phyloP scores from a whole-genome alignment of 495 filamentous ascomycete genomes.

The Hypoxylon fragiforme region DNA sequence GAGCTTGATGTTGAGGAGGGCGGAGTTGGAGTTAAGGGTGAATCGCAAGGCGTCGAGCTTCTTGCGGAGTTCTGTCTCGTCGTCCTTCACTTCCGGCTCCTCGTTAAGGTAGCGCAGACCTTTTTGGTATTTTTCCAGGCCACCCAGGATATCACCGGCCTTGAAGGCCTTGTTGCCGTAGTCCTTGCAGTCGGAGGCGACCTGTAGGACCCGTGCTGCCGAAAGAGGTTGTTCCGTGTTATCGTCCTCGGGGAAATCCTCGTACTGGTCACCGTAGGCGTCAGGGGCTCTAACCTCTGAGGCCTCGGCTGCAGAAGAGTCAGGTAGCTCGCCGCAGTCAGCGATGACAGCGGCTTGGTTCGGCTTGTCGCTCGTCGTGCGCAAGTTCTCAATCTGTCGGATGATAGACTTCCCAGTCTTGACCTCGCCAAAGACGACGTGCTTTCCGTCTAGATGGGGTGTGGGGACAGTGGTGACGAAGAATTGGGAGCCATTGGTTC shows the following conservation, averaged over 20 bases:
- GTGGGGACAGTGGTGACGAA: constrained; percentile 95
- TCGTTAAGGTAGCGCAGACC: constrained; percentile 93
- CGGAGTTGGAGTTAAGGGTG: constrained; percentile 74
- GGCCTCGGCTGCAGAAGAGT: constrained; percentile 65
- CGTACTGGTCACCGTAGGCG: constrained; percentile 85
- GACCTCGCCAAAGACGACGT: constrained; percentile 98
- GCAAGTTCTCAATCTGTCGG: constrained; percentile 84
- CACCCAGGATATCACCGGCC: constrained; percentile 65
- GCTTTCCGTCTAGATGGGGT: constrained; percentile 92
- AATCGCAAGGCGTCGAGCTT: constrained; percentile 76
- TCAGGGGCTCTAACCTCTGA: constrained; percentile 69
- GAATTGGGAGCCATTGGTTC: constrained; percentile 97
- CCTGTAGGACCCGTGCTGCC: constrained; percentile 68
- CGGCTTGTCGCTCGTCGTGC: constrained; percentile 84
- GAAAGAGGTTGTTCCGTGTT: constrained; percentile 56
- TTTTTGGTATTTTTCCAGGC: constrained; percentile 95
- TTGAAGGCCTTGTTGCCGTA: constrained; percentile 95
- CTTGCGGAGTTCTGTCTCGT: constrained; percentile 65
- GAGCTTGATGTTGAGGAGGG: constrained; percentile 81
- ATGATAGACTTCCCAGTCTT: constrained; percentile 88
- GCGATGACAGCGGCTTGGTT: constrained; percentile 67
- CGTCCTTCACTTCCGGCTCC: constrained; percentile 72
- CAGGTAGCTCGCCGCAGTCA: constrained; percentile 85
- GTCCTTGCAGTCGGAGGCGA: constrained; percentile 86
- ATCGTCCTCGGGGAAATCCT: constrained; percentile 92